Base-by-base conservation (phyloP, 441 rosid species). In the Eruca vesicaria region DNA sequence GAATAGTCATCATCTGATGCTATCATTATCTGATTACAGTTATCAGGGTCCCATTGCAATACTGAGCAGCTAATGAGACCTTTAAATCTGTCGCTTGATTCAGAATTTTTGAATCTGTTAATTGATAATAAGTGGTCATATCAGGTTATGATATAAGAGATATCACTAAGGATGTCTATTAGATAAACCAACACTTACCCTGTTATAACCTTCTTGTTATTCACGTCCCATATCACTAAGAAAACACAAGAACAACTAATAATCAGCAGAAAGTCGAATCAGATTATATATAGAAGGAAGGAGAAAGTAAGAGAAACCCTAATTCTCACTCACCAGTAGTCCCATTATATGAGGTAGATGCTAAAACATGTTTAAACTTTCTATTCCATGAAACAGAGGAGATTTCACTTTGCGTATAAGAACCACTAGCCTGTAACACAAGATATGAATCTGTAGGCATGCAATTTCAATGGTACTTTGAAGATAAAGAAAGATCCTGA, bases 1-100 rank as follows among this genome's bases (percentile, higher is more conserved):
- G 61, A 56, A 56, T 16, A 23, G 9, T 56, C 61, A 23, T 56
- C 61, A 56, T 56, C 61, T 56, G 61, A 56, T 11, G 61, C 61
- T 11, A 56, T 11, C 32, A 56, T 56, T 23, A 56, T 23, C 61
- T 56, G 61, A 23, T 23, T 23, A 56, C 16, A 23, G 23, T 56
- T 12, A 23, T 56, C 61, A 56, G 61, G 61, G 28, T 56, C 61
- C 32, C 61, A 56, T 56, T 56, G 61, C 61, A 56, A 56, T 23
- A 56, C 61, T 14, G 61, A 56, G 16, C 61, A 56, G 32, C 61
- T 23, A 6, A 23, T 23, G 32, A 26, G 61, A 23, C 32, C 61
- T 56, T 23, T 56, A 23, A 56, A 23, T 56, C 16, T 55, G 29
- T 55, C 15, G 16, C n/a, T 23, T 12, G 60, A 55, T 21, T 55